Evolutionary conservation across 805 yeast genomes (phyloP).

Genomic region (Saccharomycopsis babjevae): DNA sequence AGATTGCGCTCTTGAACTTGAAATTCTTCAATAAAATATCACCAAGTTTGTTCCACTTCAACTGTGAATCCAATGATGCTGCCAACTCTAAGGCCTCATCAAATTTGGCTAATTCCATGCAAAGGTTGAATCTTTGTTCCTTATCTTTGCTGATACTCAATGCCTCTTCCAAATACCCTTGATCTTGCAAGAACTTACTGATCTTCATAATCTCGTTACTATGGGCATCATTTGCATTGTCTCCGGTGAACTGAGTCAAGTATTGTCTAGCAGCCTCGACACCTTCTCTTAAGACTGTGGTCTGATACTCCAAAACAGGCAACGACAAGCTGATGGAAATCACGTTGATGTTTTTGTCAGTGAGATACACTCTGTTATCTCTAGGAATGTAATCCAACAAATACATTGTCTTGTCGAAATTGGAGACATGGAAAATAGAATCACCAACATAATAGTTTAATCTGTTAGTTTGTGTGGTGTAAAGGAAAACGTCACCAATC

Average conservation of each 20-base stretch:
- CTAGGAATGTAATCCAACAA: slow-evolving; percentile 83
- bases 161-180: slow-evolving; percentile 80
- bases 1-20: slow-evolving; percentile 72
- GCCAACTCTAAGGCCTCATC: slow-evolving; percentile 63
- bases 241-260: slow-evolving; percentile 23
- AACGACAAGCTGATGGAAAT: slow-evolving; percentile 73
- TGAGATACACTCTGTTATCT: slow-evolving; percentile 80
- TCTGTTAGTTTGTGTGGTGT: slow-evolving; percentile 79
- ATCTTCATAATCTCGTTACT: slow-evolving; percentile 65
- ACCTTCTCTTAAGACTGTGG: slow-evolving; percentile 91
- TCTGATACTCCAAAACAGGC: slow-evolving; percentile 88
- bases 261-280: slow-evolving; percentile 68
- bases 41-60: slow-evolving; percentile 88
- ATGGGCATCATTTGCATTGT: slow-evolving; percentile 36
- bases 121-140: slow-evolving; percentile 88
- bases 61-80: slow-evolving; percentile 39
- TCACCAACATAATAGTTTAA: slow-evolving; percentile 94
- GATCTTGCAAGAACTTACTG: slow-evolving; percentile 88
- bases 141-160: slow-evolving; percentile 71
- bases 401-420: slow-evolving; percentile 81
- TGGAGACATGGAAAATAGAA: slow-evolving; percentile 82
- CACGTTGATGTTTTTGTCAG: slow-evolving; percentile 83
- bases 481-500: slow-evolving; percentile 95
- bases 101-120: slow-evolving; percentile 66
- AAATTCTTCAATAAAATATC: slow-evolving; percentile 73